A percentile compares a stretch with the other conserved stretches of the same genome.
Evolutionary conservation across 2,329 filamentous ascomycete species (phyloP).

Genomic region (Penicillium sp.): DNA sequence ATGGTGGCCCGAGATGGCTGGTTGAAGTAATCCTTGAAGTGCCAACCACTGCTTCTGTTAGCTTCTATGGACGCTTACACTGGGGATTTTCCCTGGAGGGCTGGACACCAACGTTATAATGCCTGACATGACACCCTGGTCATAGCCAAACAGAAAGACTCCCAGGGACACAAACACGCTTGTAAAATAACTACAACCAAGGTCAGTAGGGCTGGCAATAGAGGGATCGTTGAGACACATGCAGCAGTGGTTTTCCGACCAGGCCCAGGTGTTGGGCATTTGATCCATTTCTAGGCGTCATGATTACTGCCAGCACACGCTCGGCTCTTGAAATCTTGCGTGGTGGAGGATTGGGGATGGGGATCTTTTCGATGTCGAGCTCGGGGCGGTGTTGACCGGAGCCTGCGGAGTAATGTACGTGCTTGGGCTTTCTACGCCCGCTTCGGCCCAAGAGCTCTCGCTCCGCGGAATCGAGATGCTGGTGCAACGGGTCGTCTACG

Average conservation of each 20-base stretch:
- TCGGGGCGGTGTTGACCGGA: slow-evolving; percentile 45
- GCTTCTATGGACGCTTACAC: neutral
- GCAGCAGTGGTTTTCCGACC: slow-evolving; percentile 94
- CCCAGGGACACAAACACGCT: slow-evolving; percentile 72
- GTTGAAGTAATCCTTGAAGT: slow-evolving; percentile 90
- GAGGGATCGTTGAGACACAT: slow-evolving; percentile 39
- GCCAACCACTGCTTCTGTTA: slow-evolving; percentile 63
- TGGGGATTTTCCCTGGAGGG: neutral
- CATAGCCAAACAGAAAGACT: slow-evolving; percentile 66
- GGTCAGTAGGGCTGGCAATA: neutral
- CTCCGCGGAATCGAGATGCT: slow-evolving; percentile 65
- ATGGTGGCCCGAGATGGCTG: slow-evolving; percentile 84
- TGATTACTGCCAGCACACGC: slow-evolving; percentile 75
- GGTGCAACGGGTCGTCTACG: slow-evolving; percentile 78
- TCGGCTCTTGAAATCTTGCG: slow-evolving; percentile 66
- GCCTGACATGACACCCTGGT: slow-evolving; percentile 66
- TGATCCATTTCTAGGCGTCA: slow-evolving; percentile 72
- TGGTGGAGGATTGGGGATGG: slow-evolving; percentile 69
- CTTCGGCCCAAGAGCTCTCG: slow-evolving; percentile 55
- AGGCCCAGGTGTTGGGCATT: slow-evolving; percentile 81
- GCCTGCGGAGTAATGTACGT: slow-evolving; percentile 67
- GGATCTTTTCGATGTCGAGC: slow-evolving; percentile 56
- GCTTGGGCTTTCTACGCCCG: slow-evolving; percentile 54
- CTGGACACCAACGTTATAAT: slow-evolving; percentile 62
- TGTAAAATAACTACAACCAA: slow-evolving; percentile 76